Percentiles rank a stretch among this genome's conserved stretches.
These are phyloP conservation scores for Taiwanofungus camphoratus DNA, from an alignment of 1,284 basidiomycete genomes.

Conservation along the genomic window DNA sequence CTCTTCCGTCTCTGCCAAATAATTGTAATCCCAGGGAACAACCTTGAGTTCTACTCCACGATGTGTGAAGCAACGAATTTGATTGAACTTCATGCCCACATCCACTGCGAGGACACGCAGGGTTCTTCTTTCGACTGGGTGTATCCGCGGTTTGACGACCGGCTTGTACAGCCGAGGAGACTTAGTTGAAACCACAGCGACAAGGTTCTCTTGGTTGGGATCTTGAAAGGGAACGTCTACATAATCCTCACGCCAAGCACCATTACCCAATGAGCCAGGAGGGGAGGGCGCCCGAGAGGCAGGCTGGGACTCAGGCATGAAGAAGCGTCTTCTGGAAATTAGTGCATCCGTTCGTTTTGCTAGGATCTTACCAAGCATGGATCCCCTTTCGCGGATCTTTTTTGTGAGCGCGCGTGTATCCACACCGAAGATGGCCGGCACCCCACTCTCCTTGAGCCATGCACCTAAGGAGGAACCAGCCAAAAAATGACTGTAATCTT, in stretches of 20 bases:
- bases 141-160: constrained; percentile 49
- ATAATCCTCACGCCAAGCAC: constrained; percentile 77
- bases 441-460: constrained; percentile 94
- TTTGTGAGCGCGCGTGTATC: constrained; percentile 98
- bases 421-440: constrained; percentile 95
- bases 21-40: constrained; percentile 96
- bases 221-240: constrained; percentile 81
- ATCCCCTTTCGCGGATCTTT: constrained; percentile 91
- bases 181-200: constrained; percentile 80
- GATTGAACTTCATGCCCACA: constrained; percentile 99
- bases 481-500: constrained; percentile 94
- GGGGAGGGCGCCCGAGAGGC: constrained; percentile 53
- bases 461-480: constrained; percentile 83
- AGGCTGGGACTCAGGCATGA: constrained; percentile 31
- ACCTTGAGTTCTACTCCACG: constrained; percentile 96
- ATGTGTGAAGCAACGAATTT: constrained; percentile 93
- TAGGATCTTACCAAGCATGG: constrained; percentile 83
- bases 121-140: constrained; percentile 73
- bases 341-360: constrained; percentile 47
- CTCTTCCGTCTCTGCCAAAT: constrained; percentile 67
- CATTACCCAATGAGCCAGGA: constrained; percentile 24
- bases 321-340: constrained; percentile 27
- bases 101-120: constrained; percentile 90
- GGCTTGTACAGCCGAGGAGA: constrained; percentile 72
- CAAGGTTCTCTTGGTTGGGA: constrained; percentile 88